Base-by-base conservation (phyloP, 192 early-diverging fungal species). In the Mortierella claussenii region DNA sequence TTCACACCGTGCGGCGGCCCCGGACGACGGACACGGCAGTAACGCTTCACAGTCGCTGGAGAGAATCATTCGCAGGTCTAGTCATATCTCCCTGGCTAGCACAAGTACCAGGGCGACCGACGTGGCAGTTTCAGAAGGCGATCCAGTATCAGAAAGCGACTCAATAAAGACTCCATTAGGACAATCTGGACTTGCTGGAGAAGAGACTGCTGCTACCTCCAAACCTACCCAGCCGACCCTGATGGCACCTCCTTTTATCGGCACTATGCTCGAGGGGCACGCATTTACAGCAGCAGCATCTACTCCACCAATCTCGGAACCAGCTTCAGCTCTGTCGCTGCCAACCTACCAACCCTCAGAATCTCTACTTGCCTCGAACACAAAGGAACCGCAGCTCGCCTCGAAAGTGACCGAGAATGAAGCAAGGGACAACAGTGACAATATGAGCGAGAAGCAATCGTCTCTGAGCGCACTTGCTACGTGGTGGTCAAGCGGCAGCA, bases 61-160 rank as follows among this genome's bases (percentile, higher is more conserved):
- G 55, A 64, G 48, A 17, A 73, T 73, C 55, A 73, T 73, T 49
- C 60, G 60, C 4, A 73, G 58, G 32, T 58, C 69, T 15, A 73
- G 21, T 55, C 56, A 24, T 17, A 4, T 27, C 5, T 6, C 49
- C 4, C 31, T 37, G 9, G 45, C 43, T 17, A 6, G n/a, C 2
- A 31, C 58, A 45, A 18, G 18, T 15, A 47, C 45, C 1, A 28
- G 23, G 27, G 24, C 42, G 58, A 47, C 58, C 10, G 50, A 26
- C 4, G 5, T 18, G n/a, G 45, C 11, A 6, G 45, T 21, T 47
- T 8, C 20, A 6, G 45, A 47, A 11, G n/a, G n/a, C 5, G n/a
- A 47, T 47, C 10, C 45, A 47, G 5, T 47, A n/a, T 11, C n/a
- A n/a, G n/a, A n/a, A n/a, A n/a, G n/a, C n/a, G n/a, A n/a, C n/a